Conservation (phyloP, 2,329 filamentous ascomycete species). For the Cladosporium cucumerinum region DNA sequence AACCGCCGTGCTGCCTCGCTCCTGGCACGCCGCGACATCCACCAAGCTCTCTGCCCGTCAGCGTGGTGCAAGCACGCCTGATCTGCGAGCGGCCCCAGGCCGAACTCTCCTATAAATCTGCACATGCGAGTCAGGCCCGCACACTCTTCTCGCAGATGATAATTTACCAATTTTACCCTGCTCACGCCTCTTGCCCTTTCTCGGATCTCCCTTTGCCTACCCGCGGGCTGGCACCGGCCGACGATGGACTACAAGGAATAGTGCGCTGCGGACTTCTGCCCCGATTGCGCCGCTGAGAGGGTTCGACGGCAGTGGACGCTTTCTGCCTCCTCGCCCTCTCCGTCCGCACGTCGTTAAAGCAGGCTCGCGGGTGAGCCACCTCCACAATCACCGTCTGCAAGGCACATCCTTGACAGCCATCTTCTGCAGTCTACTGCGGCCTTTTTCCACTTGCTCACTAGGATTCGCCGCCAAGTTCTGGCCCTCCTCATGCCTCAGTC, state of each 20-base stretch:
- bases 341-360: conserved; percentile 7
- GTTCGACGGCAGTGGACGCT: not conserved
- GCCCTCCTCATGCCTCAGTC: conserved; percentile 11
- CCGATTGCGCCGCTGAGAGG: not conserved
- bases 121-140: conserved; percentile 13
- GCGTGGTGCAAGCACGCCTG: not conserved
- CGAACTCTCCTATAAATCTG: conserved; percentile 7
- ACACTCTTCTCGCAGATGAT: conserved; percentile 8
- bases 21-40: not conserved
- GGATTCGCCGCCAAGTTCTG: not conserved
- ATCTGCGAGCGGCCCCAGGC: not conserved
- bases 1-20: conserved; percentile 66
- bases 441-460: not conserved
- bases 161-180: conserved; percentile 13
- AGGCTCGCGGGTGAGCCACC: conserved; percentile 9
- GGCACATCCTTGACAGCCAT: conserved; percentile 9
- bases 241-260: conserved; percentile 8
- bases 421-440: conserved; percentile 7
- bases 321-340: not conserved
- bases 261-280: conserved; percentile 1
- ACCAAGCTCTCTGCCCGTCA: not conserved
- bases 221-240: not conserved
- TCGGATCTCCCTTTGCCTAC: not conserved
- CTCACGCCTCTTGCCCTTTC: conserved; percentile 9
- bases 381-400: conserved; percentile 13